Base-by-base conservation (phyloP, 495 filamentous ascomycete genomes). In the Daldinia grandis region DNA sequence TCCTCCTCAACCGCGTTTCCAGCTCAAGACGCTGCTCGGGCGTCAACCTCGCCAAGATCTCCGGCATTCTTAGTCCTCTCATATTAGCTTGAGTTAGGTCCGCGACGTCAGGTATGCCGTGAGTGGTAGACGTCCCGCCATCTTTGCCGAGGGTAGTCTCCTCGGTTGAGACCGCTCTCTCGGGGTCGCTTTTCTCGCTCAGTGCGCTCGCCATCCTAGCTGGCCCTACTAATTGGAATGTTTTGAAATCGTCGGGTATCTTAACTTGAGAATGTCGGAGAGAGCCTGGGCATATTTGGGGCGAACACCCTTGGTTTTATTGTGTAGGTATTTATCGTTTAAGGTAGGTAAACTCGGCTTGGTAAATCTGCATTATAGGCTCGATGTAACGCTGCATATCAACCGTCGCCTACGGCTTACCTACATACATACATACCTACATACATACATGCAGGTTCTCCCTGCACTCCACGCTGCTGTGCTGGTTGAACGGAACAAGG, bases 1-100 rank as follows among this genome's bases (percentile, higher is more conserved):
- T 91, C 67, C 85, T 83, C 53, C 83, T 81, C 17, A 91, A 77
- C 35, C 79, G 81, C 62, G 69, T 79, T 66, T 89, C 86, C 1
- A 82, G 77, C 12, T 69, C 65, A 6, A 75, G 57, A 47, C 85
- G 85, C 70, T 89, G 84, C 53, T 85, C 85, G 0, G 80, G 78
- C 0, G 82, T 79, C 62, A 88, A 64, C 37, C 80, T 77, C 58
- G 80, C 81, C 61, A 89, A 83, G 59, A 84, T 84, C 28, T 82
- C 80, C 0, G 87, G 87, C 4, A 83, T 81, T 71, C 86, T 71
- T 21, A 80, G 62, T 3, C 67, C 70, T 24, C 75, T 69, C 50
- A 57, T 63, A 9, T 68, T 69, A 30, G 75, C 67, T 58, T 75
- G 70, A 1, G 60, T 62, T 3, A 76, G 50, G 31, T 77, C 62